Conservation (phyloP, 106 monocot genomes). For the Ottelia alismoides region DNA sequence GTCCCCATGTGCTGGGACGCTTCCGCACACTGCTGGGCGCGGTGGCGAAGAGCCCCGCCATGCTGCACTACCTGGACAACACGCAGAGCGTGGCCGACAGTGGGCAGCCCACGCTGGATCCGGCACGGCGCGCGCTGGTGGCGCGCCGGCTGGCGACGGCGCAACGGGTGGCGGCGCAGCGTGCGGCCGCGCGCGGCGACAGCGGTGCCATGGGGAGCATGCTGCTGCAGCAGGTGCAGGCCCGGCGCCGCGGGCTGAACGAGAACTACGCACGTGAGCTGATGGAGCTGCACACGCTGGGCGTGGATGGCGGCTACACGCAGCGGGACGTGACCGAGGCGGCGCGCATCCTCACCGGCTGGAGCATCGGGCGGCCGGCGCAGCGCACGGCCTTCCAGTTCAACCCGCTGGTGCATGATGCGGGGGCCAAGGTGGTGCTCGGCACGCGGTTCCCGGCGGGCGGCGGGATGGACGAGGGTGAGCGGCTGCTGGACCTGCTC, state of each 20-base stretch:
- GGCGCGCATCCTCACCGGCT: neutral
- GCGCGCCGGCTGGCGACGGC: too few relatives aligned
- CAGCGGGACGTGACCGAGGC: neutral
- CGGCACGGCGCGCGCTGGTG: too few relatives aligned
- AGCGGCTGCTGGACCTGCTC: neutral
- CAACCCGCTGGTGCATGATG: neutral
- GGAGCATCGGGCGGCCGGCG: neutral
- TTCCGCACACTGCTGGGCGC: neutral
- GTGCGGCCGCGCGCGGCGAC: too few relatives aligned
- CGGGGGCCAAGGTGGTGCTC: neutral
- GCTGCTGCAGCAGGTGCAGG: too few relatives aligned
- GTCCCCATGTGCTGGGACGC: neutral
- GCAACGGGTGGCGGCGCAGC: too few relatives aligned
- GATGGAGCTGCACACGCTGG: neutral
- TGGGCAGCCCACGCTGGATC: too few relatives aligned
- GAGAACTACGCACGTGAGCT: neutral
- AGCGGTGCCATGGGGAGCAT: too few relatives aligned
- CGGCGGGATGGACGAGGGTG: neutral
- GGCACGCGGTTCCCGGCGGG: neutral
- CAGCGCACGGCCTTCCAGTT: neutral
- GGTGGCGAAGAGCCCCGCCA: neutral
- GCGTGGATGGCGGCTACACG: neutral
- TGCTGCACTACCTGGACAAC: neutral
- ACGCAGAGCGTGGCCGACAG: neutral
- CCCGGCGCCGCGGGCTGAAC: neutral